Evolutionary conservation across 2,329 filamentous ascomycete species (phyloP), one percentile per base, ranked within the genome.

Genomic region (Stenocarpella maydis): DNA sequence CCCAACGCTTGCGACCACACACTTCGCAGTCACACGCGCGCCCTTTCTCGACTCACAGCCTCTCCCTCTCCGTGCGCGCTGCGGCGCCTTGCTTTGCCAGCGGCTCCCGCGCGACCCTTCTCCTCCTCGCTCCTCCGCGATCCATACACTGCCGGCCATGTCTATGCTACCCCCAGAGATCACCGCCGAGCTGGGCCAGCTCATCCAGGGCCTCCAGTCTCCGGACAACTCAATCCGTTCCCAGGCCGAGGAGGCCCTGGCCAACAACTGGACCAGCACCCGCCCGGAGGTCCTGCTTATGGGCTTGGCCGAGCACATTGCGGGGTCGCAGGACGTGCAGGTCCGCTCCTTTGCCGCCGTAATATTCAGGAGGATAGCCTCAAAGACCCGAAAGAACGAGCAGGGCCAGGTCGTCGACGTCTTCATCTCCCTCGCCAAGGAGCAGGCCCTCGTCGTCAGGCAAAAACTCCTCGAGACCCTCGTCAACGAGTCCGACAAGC

Each of bases 221-320:
- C 84, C 94, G 75, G 95, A 99, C 83, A 99, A 99, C 83, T 86
- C 86, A 69, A 87, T 93, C 75, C 91, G 96, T 78, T 89, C 92
- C 37, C 90, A 93, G 80, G 95, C 95, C 65, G 96, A 99, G 82
- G 93, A 97, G 73, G 92, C 95, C 80, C 85, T 99, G 72, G 93
- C 94, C 80, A 93, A 89, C 81, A 95, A 94, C 85, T 99, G 96
- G 96, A 92, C 94, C 43, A 84, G 85, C 72, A 87, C 89, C 69
- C 89, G 92, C 71, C 95, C 96, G 43, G 95, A 98, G 77, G 87
- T 97, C 75, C 86, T 98, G 74, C 84, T 99, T 78, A 96, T 98
- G 92, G 96, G 95, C 73, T 84, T 99, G 75, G 95, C 92, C 49
- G 96, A 98, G 83, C 95, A 98, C 82, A 90, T 97, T 75, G 90